Base-by-base conservation (phyloP, 495 filamentous ascomycete species). In the Trichocladium uniseriatum region DNA sequence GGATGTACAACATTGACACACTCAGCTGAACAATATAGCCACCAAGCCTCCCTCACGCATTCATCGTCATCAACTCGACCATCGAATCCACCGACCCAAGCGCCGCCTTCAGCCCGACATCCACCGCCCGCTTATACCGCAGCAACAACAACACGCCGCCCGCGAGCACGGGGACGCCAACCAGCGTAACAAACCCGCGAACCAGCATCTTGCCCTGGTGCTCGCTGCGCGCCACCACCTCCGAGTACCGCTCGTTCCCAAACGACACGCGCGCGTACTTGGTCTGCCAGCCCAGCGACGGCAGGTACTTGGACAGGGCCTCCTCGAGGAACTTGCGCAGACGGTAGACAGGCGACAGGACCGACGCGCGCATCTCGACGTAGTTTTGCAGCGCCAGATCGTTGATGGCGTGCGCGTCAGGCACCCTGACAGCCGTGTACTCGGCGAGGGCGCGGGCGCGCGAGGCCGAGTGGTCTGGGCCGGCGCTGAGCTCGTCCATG, bases 201-300 rank as follows among this genome's bases (percentile, higher is more conserved):
- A 74, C 49, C 38, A 89, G 64, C 10, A 88, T 62, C 49, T 63
- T 64, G 6, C 83, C 82, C 66, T 99, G 92, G 39, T 73, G 65
- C 39, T 79, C 73, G 40, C 81, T 83, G 49, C 75, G 78, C 27
- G 66, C 71, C 21, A 86, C 72, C 3, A 97, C 86, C 52, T 94
- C 85, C 2, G 82, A 86, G 61, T 99, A 99, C 24, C 86, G 72
- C 69, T 92, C 82, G 56, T 94, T 95, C 24, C 86, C 84, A 64
- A 97, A 98, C 53, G 87, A 94, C 19, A 98, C 82, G 14, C 91
- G 73, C n/a, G 81, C 79, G 59, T 98, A 98, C 70, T 96, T 87
- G 1, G 92, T 98, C 64, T 80, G 78, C 79, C 88, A 94, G 2
- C 90, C 92, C 16, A 87, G 58, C 38, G 70, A 66, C 1, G 92